Evolutionary conservation across 805 yeast species (phyloP).

Genomic region (Ogataea chonburiensis): DNA sequence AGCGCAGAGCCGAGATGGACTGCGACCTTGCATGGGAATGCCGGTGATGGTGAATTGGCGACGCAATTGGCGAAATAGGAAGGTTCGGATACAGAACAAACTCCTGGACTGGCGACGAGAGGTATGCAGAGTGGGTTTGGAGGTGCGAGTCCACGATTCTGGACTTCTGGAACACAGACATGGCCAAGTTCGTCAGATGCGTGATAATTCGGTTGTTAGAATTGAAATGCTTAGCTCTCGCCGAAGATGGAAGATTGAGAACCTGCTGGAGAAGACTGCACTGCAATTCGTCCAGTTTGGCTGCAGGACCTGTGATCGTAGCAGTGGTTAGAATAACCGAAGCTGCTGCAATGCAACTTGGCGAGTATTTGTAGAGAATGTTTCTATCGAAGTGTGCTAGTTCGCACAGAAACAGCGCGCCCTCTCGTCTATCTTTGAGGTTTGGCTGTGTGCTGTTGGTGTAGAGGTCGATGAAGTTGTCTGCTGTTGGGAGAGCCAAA

Average conservation of each 20-base stretch:
- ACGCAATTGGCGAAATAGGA: constrained; percentile 33
- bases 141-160: constrained; percentile 20
- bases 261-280: constrained; percentile 26
- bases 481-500: constrained; percentile 59
- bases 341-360: constrained; percentile 50
- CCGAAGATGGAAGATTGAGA: constrained; percentile 26
- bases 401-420: constrained; percentile 64
- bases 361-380: constrained; percentile 49
- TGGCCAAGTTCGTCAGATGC: constrained; percentile 29
- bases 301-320: constrained; percentile 37
- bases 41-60: constrained; percentile 27
- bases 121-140: constrained; percentile 12
- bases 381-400: constrained; percentile 61
- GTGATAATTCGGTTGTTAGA: constrained; percentile 23
- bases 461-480: constrained; percentile 58
- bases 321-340: constrained; percentile 47
- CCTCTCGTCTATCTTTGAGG: constrained; percentile 48
- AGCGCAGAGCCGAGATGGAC: constrained; percentile 24
- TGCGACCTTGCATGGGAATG: constrained; percentile 25
- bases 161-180: constrained; percentile 25
- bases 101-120: constrained; percentile 22
- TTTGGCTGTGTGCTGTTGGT: constrained; percentile 36
- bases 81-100: constrained; percentile 21
- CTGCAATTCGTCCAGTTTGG: constrained; percentile 33
- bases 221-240: constrained; percentile 26